Evolutionary conservation across 179 eudicot species (phyloP).

Genomic region (Drosera spatulata): DNA sequence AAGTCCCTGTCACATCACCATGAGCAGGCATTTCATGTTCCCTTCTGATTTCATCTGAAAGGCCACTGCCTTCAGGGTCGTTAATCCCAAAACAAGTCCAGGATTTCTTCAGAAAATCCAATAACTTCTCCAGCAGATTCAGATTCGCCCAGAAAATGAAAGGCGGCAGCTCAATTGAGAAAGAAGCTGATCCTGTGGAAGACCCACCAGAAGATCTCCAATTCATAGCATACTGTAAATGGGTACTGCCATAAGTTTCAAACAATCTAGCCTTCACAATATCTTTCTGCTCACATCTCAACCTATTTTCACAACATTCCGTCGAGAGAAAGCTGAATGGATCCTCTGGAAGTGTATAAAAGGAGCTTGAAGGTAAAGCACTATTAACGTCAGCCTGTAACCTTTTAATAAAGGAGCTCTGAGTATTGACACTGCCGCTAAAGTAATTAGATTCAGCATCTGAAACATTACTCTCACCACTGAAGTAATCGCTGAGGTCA

Average conservation of each 20-base stretch:
- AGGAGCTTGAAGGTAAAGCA: constrained; percentile 39
- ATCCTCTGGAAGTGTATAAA: constrained; percentile 19
- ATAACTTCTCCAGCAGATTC: constrained; percentile 24
- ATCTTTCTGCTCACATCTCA: constrained; percentile 17
- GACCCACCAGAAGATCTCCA: constrained; percentile 26
- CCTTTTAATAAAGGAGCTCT: constrained; percentile 25
- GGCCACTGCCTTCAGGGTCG: constrained; percentile 9
- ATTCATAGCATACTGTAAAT: constrained; percentile 31
- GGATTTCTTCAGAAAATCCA: constrained; percentile 31
- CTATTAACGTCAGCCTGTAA: constrained; percentile 57
- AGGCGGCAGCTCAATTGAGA: constrained; percentile 64
- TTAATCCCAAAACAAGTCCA: constrained; percentile 21
- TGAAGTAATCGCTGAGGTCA: constrained; percentile 56
- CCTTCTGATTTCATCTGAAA: constrained; percentile 16
- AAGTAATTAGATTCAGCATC: constrained; percentile 14
- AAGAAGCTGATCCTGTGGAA: constrained; percentile 30
- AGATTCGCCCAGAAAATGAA: constrained; percentile 61
- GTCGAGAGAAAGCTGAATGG: constrained; percentile 10
- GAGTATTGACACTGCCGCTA: constrained; percentile 21
- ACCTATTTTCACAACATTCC: constrained; percentile 16
- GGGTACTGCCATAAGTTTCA: constrained; percentile 42
- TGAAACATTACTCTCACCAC: constrained; percentile 12
- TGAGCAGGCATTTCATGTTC: constrained; percentile 14
- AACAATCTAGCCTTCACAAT: constrained; percentile 47
- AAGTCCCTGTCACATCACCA: constrained; percentile 18